Evolutionary conservation across 1,284 basidiomycete genomes (phyloP), one percentile per base, ranked within the genome.

Genomic region (Heterobasidion occidentale): DNA sequence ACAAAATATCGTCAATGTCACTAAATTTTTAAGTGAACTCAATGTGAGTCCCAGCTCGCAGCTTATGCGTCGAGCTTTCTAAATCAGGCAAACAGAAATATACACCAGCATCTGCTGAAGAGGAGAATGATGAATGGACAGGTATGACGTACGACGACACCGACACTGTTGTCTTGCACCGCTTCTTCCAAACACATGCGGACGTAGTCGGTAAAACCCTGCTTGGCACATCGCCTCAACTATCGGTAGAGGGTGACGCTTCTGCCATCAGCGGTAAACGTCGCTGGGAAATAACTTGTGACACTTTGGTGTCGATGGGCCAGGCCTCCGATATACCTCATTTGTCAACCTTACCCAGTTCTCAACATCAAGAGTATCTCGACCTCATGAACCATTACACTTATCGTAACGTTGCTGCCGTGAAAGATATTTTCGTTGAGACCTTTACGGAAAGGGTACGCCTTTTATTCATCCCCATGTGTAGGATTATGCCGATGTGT

Each of bases 161-260:
- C 0, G 90, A 93, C 64, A 81, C 84, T 27, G 83, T 90, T 50
- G 85, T 93, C 9, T 71, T 93, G 9, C 90, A 92, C 66, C 84
- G 90, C 14, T 93, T 90, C 72, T 84, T 93, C 62, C 81, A 88
- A 63, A 88, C 85, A 57, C 86, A 92, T 63, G 84, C 86, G 1
- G 89, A 92, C 67, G 91, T 90, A 68, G 87, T 92, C 53, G 90
- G 90, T 38, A 90, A 90, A 66, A 89, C 91, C 62, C 71, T 93
- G 2, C 77, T 92, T 14, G 88, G 88, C 63, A 79, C 86, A 42
- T 81, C 84, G 9, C 27, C 27, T 27, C 84, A 85, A 58, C 75
- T 81, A 2, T 78, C 79, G 14, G 65, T 72, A 5, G 87, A 90
- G 58, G 79, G 78, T 19, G 83, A 85, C 56, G 68, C 75, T 33